Base-by-base conservation (phyloP, 2,329 filamentous ascomycete genomes). In the Claviceps maximensis region DNA sequence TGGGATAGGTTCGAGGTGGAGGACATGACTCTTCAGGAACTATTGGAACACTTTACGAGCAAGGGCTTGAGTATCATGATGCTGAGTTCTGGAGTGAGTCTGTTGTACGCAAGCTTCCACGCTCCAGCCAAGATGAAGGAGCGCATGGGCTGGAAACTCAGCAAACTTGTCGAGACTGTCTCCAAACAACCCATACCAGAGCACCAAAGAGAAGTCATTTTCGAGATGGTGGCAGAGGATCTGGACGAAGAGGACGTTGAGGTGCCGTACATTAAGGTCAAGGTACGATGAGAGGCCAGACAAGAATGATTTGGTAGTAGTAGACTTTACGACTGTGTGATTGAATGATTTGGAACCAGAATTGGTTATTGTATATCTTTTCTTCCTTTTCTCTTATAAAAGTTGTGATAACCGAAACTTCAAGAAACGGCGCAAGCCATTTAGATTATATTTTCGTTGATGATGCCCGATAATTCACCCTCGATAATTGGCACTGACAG, bases 1-100 rank as follows among this genome's bases (percentile, higher is more conserved):
- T 98, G 93, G 93, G 93, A 97, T 69, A 86, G 93, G 41, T 97
- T 97, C 63, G 90, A 97, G 74, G 77, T 95, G 38, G 78, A 86
- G 17, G 82, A 98, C 65, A 81, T 96, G 50, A 91, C 89, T 2
- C 75, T 98, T 50, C 77, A 80, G 64, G 83, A 97, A 66, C 87
- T 98, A 62, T 70, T 97, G 27, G 82, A 87, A 53, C 73, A 87
- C 62, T 96, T 98, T 66, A 79, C 87, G 65, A 78, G 82, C 63
- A 83, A 84, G 65, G 93, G 93, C 1, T 74, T 98, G 52, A 82
- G 74, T 21, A 84, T 97, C 53, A 87, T 83, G 55, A 97, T 97
- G 91, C 77, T 98, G 63, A 95, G 89, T 75, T 95, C 89, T n/a
- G 93, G 91, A 1, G 91, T 97, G 58, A 96, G 89, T 69, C 73